Base-by-base conservation (phyloP, 176 grass and related monocot genomes). In the Triticum urartu region DNA sequence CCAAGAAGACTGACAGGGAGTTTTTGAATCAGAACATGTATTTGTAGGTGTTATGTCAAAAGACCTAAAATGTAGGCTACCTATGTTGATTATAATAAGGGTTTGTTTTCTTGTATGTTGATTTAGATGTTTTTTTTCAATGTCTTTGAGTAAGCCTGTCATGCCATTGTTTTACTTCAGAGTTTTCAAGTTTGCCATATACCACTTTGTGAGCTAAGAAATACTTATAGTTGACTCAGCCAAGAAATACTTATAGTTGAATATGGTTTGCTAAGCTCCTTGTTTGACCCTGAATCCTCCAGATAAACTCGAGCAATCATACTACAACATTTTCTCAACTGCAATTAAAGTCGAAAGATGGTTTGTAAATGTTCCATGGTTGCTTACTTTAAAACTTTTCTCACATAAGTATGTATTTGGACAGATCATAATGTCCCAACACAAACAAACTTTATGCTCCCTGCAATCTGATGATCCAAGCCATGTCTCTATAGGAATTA, bases 161-260 rank as follows among this genome's bases (percentile, higher is more conserved):
- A 15, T 89, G 83, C 54, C 5, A 82, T 33, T 47, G 42, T 84
- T 81, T 77, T 47, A 64, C 30, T 64, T 18, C 28, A 24, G 35
- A 81, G 0, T 78, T 82, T 39, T 17, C 15, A 82, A 10, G 64
- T 84, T 77, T 64, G 11, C 15, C 43, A 39, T 8, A 14, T 20
- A 26, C 8, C 34, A 15, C 59, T 68, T 65, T 79, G 39, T 25
- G 17, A 58, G 40, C 40, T 6, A 8, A 52, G 5, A 60, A 79
- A 79, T 11, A 43, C 40, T 43, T 43, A 43, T 43, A 43, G 40
- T 43, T 43, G 40, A 43, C 35, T 36, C 38, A 39, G 38, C 38
- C 38, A 39, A 40, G 7, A 40, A 40, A 40, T 79, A 58, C 65
- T 79, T 58, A 40, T 85, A 14, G 35, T 86, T 56, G 38, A 72